Evolutionary conservation across 2,329 filamentous ascomycete genomes (phyloP), one percentile per base, ranked within the genome.

Genomic region (Akanthomyces uredinophilus): DNA sequence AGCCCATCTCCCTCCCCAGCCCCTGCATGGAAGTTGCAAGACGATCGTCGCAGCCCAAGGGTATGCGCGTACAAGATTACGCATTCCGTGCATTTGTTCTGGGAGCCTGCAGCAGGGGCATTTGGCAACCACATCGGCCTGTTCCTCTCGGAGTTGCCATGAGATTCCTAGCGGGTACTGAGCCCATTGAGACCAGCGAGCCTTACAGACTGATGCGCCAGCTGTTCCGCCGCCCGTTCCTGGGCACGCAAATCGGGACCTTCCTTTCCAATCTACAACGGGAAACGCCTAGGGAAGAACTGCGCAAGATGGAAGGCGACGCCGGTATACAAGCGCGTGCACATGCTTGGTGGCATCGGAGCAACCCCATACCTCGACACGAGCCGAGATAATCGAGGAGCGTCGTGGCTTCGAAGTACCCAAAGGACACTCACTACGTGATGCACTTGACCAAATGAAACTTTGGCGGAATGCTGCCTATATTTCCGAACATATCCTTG

Each of bases 31-130:
- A 18, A 39, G 8, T 11, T 27, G 1, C 8, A 20, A 20, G 20
- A 24, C 18, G 20, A 32, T 22, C 16, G 60, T n/a, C 43, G 46
- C 52, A 47, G 32, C 20, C 63, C 65, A 3, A 54, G 24, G n/a
- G 29, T 63, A 22, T 66, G 58, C 49, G 61, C 64, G 4, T 52
- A 50, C 51, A 66, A 66, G 50, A 66, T 66, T 24, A 64, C 63
- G 10, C 64, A 64, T n/a, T 39, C 55, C 3, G 63, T 64, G 8
- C 60, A 63, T 32, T 49, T 65, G 16, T 60, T 66, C 32, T 62
- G 63, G 16, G 64, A 63, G 20, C 64, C 62, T 35, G 43, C 56
- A 6, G 64, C 65, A 4, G 60, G 63, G 2, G 58, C 57, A 5
- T 56, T 63, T 50, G 58, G 61, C 3, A 61, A 62, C 24, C 58